Percentiles rank a stretch among this genome's conserved stretches.
phyloP scores from a whole-genome alignment of 129 eudicot species.

The Tagetes patula region DNA sequence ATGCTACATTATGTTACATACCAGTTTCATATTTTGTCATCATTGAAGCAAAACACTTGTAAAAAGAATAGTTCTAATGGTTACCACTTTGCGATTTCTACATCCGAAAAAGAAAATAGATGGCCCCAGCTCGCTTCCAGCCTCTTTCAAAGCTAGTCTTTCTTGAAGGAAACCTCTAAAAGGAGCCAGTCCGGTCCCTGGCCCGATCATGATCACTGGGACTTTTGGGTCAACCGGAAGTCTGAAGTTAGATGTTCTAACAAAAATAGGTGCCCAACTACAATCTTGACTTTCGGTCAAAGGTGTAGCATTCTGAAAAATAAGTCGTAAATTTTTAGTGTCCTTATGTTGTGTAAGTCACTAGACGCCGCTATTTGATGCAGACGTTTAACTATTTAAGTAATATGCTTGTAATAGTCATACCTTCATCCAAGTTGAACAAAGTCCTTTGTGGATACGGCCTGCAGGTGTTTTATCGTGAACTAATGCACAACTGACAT shows the following conservation, averaged over 20 bases:
- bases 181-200: conserved; percentile 97
- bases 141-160: conserved; percentile 70
- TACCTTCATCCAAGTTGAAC: conserved; percentile 52
- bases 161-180: conserved; percentile 92
- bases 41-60: neutral
- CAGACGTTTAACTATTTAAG: neutral
- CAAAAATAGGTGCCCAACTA: conserved; percentile 69
- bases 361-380: neutral
- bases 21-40: neutral
- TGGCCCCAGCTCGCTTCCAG: conserved; percentile 37
- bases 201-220: conserved; percentile 91
- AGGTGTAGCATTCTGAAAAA: conserved; percentile 66
- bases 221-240: conserved; percentile 70
- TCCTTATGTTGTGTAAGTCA: neutral
- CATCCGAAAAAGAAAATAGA: conserved; percentile 78
- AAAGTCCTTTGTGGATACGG: conserved; percentile 62
- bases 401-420: neutral
- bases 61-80: neutral
- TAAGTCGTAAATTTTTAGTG: neutral
- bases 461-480: conserved; percentile 82
- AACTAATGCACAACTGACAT: conserved; percentile 55
- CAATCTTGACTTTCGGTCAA: conserved; percentile 55
- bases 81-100: conserved; percentile 70
- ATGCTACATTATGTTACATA: neutral
- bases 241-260: conserved; percentile 80